phyloP scores from a whole-genome alignment of 805 yeast genomes.

The Teunomyces atbi region DNA sequence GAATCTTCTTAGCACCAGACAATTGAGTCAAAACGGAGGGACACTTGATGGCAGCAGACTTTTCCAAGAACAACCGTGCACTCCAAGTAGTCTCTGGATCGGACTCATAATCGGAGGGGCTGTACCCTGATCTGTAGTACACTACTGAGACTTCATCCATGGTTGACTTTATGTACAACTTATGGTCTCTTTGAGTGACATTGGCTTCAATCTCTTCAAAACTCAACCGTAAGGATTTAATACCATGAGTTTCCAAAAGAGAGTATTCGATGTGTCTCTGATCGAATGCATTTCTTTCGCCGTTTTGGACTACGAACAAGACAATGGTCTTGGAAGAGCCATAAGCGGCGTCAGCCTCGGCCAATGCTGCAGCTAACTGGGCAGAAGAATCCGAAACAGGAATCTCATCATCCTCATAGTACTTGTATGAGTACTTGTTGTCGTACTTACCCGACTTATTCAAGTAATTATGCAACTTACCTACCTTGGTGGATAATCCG shows the following conservation, averaged over 20 bases:
- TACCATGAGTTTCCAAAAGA: conserved; percentile 52
- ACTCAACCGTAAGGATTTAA: conserved; percentile 65
- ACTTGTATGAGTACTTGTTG: conserved; percentile 35
- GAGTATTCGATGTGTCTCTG: conserved; percentile 81
- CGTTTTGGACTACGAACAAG: conserved; percentile 76
- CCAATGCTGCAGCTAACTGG: conserved; percentile 66
- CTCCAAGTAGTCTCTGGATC: conserved; percentile 66
- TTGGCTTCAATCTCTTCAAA: conserved; percentile 53
- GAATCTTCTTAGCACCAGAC: conserved; percentile 91
- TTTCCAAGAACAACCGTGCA: conserved; percentile 70
- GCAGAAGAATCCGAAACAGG: conserved; percentile 68
- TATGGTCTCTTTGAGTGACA: conserved; percentile 43
- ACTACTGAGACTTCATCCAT: conserved; percentile 81
- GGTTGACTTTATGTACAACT: conserved; percentile 52
- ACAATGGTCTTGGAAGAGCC: conserved; percentile 51
- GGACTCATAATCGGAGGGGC: conserved; percentile 72
- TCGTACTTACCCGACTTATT: conserved; percentile 59
- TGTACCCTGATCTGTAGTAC: conserved; percentile 86
- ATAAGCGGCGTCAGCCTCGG: conserved; percentile 62
- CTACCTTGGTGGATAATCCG: conserved; percentile 79
- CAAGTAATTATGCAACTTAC: conserved; percentile 67
- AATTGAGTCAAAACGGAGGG: conserved; percentile 88
- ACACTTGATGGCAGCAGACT: conserved; percentile 79
- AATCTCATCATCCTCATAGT: conserved; percentile 48
- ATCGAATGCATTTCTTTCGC: conserved; percentile 87